Percentiles rank a stretch among this genome's conserved stretches.
Conservation (phyloP, 1,284 basidiomycete genomes). For the Phlebopus sp. region DNA sequence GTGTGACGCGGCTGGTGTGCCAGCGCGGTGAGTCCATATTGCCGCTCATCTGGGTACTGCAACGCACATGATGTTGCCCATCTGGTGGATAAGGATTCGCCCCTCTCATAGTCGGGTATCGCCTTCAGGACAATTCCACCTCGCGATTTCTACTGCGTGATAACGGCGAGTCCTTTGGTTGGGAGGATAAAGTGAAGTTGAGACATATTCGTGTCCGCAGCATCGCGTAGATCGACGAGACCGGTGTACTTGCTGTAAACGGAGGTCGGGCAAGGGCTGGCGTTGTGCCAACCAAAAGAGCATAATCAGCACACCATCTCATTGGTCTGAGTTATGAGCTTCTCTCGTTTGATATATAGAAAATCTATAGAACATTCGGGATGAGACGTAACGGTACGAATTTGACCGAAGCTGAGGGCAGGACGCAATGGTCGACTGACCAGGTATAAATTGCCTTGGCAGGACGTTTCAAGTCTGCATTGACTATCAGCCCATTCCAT, state of each 20-base stretch:
- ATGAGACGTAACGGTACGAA: conserved; percentile 14
- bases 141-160: conserved; percentile 13
- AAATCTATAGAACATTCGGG: conserved; percentile 8
- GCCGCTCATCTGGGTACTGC: background rate
- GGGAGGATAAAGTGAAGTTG: conserved; percentile 21
- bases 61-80: background rate
- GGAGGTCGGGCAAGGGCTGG: background rate
- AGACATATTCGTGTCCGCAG: conserved; percentile 14
- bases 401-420: conserved; percentile 28
- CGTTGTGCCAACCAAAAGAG: conserved; percentile 11
- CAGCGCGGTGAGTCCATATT: conserved; percentile 4
- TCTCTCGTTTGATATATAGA: conserved; percentile 8
- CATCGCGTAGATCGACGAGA: conserved; percentile 11
- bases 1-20: conserved; percentile 5
- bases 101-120: background rate
- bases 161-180: conserved; percentile 22
- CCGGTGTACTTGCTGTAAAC: conserved; percentile 4
- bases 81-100: conserved; percentile 1
- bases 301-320: conserved; percentile 6
- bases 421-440: conserved; percentile 8
- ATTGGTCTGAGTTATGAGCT: conserved; percentile 9
- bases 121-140: conserved; percentile 2
- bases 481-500: conserved; percentile 1
- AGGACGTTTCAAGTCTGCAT: background rate
- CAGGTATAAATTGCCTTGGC: conserved; percentile 20